Evolutionary conservation across 768 basidiomycete genomes (phyloP).

Genomic region (Dentipellis sp.): DNA sequence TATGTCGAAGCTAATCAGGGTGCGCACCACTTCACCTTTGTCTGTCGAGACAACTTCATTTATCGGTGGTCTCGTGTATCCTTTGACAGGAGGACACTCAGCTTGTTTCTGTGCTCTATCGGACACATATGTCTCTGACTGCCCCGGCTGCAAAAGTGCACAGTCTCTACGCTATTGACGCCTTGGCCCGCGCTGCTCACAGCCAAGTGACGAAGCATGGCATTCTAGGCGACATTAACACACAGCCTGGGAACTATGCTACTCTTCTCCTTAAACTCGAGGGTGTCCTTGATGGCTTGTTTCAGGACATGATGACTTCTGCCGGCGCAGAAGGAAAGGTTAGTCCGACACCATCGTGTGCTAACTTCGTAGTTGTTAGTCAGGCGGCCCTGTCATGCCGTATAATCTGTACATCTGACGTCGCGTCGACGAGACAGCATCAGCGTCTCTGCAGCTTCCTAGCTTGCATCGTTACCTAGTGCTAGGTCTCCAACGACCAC

Average conservation of each 20-base stretch:
- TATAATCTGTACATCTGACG: constrained; percentile 2
- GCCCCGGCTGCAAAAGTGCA: constrained; percentile 56
- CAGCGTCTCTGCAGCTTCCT: not conserved
- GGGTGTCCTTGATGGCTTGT: constrained; percentile 81
- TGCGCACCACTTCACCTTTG: constrained; percentile 25
- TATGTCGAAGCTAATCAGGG: constrained; percentile 71
- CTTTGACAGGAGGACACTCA: constrained; percentile 66
- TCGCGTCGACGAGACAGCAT: constrained; percentile 1
- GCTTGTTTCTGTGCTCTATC: constrained; percentile 81
- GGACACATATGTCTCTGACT: constrained; percentile 75
- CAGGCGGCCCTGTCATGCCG: not conserved
- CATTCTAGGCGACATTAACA: constrained; percentile 44
- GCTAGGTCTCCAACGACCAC: not conserved
- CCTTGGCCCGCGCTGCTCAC: constrained; percentile 78
- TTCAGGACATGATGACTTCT: constrained; percentile 71
- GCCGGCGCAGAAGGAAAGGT: constrained; percentile 76
- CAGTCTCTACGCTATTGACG: constrained; percentile 91
- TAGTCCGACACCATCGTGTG: constrained; percentile 31
- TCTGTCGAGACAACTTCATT: not conserved
- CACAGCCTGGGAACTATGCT: constrained; percentile 59
- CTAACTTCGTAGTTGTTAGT: not conserved
- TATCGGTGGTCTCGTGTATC: not conserved
- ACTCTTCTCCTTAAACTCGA: constrained; percentile 87
- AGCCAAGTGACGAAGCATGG: constrained; percentile 56
- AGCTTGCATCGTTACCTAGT: not conserved